phyloP scores from a whole-genome alignment of 257 asterid species.

The Buddleja alternifolia region DNA sequence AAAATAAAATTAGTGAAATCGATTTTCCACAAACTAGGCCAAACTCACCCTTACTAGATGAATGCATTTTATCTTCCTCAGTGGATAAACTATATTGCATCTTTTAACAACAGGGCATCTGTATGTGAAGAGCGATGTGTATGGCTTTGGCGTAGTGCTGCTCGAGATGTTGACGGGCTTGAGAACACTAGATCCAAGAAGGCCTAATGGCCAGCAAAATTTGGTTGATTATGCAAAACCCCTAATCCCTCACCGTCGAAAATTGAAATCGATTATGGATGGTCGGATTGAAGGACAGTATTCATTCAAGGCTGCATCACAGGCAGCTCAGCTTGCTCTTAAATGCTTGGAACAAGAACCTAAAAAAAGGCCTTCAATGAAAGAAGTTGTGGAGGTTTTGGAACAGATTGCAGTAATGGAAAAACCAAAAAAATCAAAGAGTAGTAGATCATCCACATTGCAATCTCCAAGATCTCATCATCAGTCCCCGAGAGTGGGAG shows the following conservation, averaged over 20 bases:
- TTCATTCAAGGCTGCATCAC: conserved; percentile 44
- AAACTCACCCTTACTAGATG: neutral
- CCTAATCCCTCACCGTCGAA: conserved; percentile 42
- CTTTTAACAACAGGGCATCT: conserved; percentile 47
- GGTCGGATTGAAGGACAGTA: conserved; percentile 50
- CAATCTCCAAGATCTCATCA: conserved; percentile 20
- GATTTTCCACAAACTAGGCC: too few species aligned
- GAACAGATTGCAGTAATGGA: conserved; percentile 49
- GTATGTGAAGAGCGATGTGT: conserved; percentile 63
- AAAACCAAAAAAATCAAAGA: conserved; percentile 39
- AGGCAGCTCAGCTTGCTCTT: conserved; percentile 49
- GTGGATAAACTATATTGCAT: neutral
- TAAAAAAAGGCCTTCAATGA: conserved; percentile 53
- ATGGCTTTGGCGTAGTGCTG: conserved; percentile 69
- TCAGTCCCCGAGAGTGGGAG: neutral
- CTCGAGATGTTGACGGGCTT: conserved; percentile 61
- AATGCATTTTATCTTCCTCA: neutral
- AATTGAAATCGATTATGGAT: conserved; percentile 46
- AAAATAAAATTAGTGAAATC: neutral
- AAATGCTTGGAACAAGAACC: conserved; percentile 52
- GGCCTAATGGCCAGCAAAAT: conserved; percentile 45
- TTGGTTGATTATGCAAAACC: conserved; percentile 52
- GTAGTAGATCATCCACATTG: conserved; percentile 20
- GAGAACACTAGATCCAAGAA: conserved; percentile 46
- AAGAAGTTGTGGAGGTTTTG: conserved; percentile 45